These are phyloP conservation scores for Porcisia deanei DNA, from an alignment of 208 protist species.

Conservation along the genomic window DNA sequence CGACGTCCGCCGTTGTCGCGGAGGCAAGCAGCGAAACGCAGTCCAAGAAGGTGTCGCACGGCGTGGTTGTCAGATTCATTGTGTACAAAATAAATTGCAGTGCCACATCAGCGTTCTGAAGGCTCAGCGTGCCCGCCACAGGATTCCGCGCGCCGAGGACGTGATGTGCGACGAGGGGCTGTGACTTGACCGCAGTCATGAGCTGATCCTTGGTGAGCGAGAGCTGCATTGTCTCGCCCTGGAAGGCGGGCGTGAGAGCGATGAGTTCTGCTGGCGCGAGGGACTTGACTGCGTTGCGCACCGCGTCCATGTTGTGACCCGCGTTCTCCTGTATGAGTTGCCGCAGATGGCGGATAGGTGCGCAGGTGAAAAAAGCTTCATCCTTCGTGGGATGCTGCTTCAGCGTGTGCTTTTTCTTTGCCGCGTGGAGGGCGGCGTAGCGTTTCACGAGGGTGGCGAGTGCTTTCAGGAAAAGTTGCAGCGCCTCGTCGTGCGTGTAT, in stretches of 20 bases:
- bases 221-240: slow-evolving; percentile 15
- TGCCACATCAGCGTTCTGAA: slow-evolving; percentile 42
- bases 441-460: slow-evolving; percentile 51
- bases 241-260: slow-evolving; percentile 41
- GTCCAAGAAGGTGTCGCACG: slow-evolving; percentile 42
- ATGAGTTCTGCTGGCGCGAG: slow-evolving; percentile 42
- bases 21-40: slow-evolving; percentile 62
- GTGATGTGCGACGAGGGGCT: slow-evolving; percentile 40
- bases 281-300: slow-evolving; percentile 18
- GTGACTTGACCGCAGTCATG: slow-evolving; percentile 47
- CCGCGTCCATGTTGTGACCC: slow-evolving; percentile 18
- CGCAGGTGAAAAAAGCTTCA: slow-evolving; percentile 48
- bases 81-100: slow-evolving; percentile 70
- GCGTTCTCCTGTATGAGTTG: slow-evolving; percentile 30
- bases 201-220: slow-evolving; percentile 58
- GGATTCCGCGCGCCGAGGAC: slow-evolving; percentile 46
- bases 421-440: slow-evolving; percentile 50
- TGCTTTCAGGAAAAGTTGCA: slow-evolving; percentile 45
- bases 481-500: slow-evolving; percentile 36
- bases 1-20: slow-evolving; percentile 33
- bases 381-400: slow-evolving; percentile 13
- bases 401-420: slow-evolving; percentile 50
- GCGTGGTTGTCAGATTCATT: slow-evolving; percentile 65
- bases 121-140: slow-evolving; percentile 38
- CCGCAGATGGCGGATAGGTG: slow-evolving; percentile 48